These are phyloP conservation scores for Clarireedia homoeocarpa DNA, from an alignment of 2,329 filamentous ascomycete genomes.

Conservation along the genomic window DNA sequence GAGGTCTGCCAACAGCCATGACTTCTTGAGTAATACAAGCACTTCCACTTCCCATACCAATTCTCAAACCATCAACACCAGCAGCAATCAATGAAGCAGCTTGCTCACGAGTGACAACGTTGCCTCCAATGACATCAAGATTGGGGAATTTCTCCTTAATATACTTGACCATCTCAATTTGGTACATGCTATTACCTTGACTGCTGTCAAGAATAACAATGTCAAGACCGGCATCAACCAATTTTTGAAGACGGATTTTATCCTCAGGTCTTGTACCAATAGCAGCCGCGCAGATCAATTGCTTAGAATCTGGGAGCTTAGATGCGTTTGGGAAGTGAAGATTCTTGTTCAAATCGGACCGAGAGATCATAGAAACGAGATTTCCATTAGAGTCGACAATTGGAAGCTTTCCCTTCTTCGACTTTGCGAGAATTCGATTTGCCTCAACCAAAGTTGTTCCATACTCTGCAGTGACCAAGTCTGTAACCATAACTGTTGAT, in stretches of 20 bases:
- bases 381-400: slow-evolving; percentile 80
- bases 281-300: slow-evolving; percentile 89
- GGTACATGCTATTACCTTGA: slow-evolving; percentile 97
- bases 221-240: slow-evolving; percentile 91
- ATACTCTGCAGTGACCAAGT: slow-evolving; percentile 78
- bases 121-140: slow-evolving; percentile 94
- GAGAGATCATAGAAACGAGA: slow-evolving; percentile 83
- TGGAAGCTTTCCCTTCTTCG: slow-evolving; percentile 97
- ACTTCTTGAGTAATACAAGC: slow-evolving; percentile 99
- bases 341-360: slow-evolving; percentile 98
- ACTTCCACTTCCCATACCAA: slow-evolving; percentile 97
- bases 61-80: slow-evolving; percentile 91
- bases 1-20: slow-evolving; percentile 95
- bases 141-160: slow-evolving; percentile 79
- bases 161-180: slow-evolving; percentile 97
- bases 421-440: slow-evolving; percentile 86
- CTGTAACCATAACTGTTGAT: slow-evolving; percentile 88
- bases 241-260: slow-evolving; percentile 74
- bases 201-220: slow-evolving; percentile 93
- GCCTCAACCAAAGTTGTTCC: slow-evolving; percentile 82
- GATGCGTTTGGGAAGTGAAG: slow-evolving; percentile 93
- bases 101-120: slow-evolving; percentile 96
- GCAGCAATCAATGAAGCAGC: slow-evolving; percentile 86
- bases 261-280: slow-evolving; percentile 94
- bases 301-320: slow-evolving; percentile 94